Evolutionary conservation across 345 rosid species (phyloP).

Genomic region (Linum trigynum): DNA sequence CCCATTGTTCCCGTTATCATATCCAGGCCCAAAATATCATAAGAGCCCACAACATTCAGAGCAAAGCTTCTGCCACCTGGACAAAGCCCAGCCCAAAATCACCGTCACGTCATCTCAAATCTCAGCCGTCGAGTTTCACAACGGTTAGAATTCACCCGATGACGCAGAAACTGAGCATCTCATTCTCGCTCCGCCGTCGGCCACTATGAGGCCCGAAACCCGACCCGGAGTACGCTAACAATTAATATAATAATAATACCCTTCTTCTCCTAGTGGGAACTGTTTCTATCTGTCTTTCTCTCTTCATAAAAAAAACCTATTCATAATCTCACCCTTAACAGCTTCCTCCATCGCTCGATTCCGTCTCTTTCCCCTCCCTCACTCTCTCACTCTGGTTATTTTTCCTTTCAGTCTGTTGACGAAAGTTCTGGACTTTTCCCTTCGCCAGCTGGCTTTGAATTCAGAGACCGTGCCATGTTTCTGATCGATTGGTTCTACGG

Average conservation of each 20-base stretch:
- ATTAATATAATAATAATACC: too few relatives aligned
- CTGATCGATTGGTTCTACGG: conserved; percentile 6
- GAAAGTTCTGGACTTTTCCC: too few relatives aligned
- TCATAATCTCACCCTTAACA: background rate
- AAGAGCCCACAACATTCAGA: too few relatives aligned
- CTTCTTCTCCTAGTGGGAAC: background rate
- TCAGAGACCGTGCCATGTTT: background rate
- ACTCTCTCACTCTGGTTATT: background rate
- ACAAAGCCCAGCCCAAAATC: too few relatives aligned
- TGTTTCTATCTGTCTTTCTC: background rate
- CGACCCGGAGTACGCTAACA: background rate
- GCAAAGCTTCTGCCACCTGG: too few relatives aligned
- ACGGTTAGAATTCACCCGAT: background rate
- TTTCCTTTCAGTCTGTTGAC: too few relatives aligned
- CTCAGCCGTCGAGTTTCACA: background rate
- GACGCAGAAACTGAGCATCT: background rate
- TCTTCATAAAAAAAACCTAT: background rate
- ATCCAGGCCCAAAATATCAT: too few relatives aligned
- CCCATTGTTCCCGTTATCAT: too few relatives aligned
- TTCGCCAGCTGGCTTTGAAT: background rate
- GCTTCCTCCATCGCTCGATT: too few relatives aligned
- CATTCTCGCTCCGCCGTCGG: too few relatives aligned
- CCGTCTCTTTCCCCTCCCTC: too few relatives aligned
- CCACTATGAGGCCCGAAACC: background rate
- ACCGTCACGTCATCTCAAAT: background rate